phyloP scores from a whole-genome alignment of 768 basidiomycete species.

The Serpula lacrymans region DNA sequence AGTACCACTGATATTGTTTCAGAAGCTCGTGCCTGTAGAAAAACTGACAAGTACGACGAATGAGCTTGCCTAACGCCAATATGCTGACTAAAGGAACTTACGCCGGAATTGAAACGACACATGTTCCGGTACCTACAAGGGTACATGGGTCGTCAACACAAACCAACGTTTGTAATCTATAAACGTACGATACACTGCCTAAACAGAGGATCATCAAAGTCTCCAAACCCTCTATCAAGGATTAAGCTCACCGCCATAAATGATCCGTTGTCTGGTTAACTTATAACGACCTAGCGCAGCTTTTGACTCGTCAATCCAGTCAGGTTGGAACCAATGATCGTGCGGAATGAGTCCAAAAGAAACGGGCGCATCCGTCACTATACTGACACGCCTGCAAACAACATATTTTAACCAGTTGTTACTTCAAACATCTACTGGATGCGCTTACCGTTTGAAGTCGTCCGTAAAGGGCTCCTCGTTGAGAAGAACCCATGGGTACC shows the following conservation, averaged over 20 bases:
- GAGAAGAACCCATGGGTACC: slow-evolving; percentile 81
- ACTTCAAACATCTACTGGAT: not conserved
- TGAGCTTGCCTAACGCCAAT: not conserved
- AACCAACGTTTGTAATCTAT: not conserved
- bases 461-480: slow-evolving; percentile 79
- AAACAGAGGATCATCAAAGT: slow-evolving; percentile 4
- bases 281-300: slow-evolving; percentile 44
- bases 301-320: slow-evolving; percentile 60
- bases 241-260: slow-evolving; percentile 35
- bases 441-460: slow-evolving; percentile 57
- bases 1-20: slow-evolving; percentile 70
- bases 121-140: slow-evolving; percentile 71
- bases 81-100: slow-evolving; percentile 22
- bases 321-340: slow-evolving; percentile 80
- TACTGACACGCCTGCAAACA: slow-evolving; percentile 45
- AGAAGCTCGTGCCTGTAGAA: slow-evolving; percentile 72
- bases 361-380: slow-evolving; percentile 59
- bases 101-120: slow-evolving; percentile 70
- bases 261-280: slow-evolving; percentile 40
- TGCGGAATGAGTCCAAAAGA: slow-evolving; percentile 76
- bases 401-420: slow-evolving; percentile 5
- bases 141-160: too few species aligned
- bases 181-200: slow-evolving; percentile 44
- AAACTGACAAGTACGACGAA: slow-evolving; percentile 36
- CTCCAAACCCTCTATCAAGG: not conserved